Evolutionary conservation across 768 basidiomycete species (phyloP).

Genomic region (Mycena epipterygia): DNA sequence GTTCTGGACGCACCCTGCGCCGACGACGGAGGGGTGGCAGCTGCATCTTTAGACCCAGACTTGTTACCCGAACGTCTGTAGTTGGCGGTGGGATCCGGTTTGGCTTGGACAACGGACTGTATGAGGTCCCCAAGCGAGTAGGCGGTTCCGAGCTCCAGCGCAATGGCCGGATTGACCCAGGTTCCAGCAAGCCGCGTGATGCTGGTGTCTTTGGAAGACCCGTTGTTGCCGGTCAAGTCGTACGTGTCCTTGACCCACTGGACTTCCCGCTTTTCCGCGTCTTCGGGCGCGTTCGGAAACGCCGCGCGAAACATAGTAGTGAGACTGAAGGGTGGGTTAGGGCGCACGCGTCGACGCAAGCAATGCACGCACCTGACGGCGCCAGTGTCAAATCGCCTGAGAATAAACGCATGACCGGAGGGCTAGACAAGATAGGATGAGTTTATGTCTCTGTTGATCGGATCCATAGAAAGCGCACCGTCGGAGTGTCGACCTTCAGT

Average conservation of each 20-base stretch:
- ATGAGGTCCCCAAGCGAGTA: conserved; percentile 78
- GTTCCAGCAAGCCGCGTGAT: conserved; percentile 89
- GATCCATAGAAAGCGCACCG: conserved; percentile 63
- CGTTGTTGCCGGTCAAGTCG: conserved; percentile 85
- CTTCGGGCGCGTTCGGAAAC: conserved; percentile 84
- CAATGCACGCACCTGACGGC: no score
- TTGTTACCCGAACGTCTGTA: conserved; percentile 80
- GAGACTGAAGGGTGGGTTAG: no score
- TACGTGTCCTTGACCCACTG: conserved; percentile 87
- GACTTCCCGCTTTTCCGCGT: conserved; percentile 83
- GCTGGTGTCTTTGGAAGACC: conserved; percentile 68
- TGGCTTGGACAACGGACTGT: conserved; percentile 74
- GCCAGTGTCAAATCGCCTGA: conserved; percentile 93
- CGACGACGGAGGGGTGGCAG: conserved; percentile 40
- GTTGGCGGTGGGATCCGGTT: conserved; percentile 81
- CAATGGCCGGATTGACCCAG: conserved; percentile 82
- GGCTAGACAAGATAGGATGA: conserved; percentile 57
- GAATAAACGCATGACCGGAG: conserved; percentile 90
- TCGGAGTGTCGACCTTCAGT: conserved; percentile 86
- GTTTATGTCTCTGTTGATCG: conserved; percentile 7
- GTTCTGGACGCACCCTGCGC: conserved; percentile 44
- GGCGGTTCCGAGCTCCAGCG: conserved; percentile 73
- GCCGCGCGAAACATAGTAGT: conserved; percentile 98
- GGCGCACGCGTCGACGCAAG: no score
- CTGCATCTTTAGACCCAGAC: conserved; percentile 41